Evolutionary conservation across 805 yeast species (phyloP), one percentile per base, ranked within the genome.

Genomic region (Wickerhamiella vanderwaltii): DNA sequence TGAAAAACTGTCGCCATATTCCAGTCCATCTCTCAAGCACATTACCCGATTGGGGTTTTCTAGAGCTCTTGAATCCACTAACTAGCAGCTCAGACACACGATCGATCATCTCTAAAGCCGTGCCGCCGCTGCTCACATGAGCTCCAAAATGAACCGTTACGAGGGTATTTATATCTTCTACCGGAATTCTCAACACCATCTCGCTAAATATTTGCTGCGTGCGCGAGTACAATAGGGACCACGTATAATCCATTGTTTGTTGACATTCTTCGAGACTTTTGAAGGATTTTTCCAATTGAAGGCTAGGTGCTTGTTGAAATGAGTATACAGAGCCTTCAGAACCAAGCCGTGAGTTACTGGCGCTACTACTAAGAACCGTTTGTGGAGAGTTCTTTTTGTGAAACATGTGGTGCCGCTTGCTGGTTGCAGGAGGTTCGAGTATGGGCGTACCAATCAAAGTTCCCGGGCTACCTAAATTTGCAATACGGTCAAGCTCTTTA

Each of bases 1-100:
- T 62, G 47, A 69, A 72, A 53, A 78, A 79, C 19, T 60, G 60
- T 13, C 66, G 67, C 86, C 86, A 79, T 2, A 74, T 62, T 1
- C 62, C 63, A 45, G 62, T 63, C 2, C 55, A 46, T 17, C 52
- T 52, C 11, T 34, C 38, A 9, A 48, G 43, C 5, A 57, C 53
- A 4, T 55, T 53, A 28, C 35, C 36, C 5, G 55, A 58, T 36
- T 56, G 49, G 18, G 40, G 32, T 12, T 19, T 17, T 17, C 19
- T 18, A 6, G 30, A 12, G 41, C 52, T 29, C 47, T 31, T 32
- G 56, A 75, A 58, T 1, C 76, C 73, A 12, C 53, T 48, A 32
- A 59, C 60, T 16, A 75, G 50, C 25, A 73, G 60, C 17, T 69
- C 73, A 32, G 62, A 58, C 1, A 74, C 51, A 35, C 72, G 75